A percentile compares a stretch with the other conserved stretches of the same genome.
Evolutionary conservation across 371 early-diverging fungal species (phyloP).

Genomic region (Paramicrosporidium saccamoebae): DNA sequence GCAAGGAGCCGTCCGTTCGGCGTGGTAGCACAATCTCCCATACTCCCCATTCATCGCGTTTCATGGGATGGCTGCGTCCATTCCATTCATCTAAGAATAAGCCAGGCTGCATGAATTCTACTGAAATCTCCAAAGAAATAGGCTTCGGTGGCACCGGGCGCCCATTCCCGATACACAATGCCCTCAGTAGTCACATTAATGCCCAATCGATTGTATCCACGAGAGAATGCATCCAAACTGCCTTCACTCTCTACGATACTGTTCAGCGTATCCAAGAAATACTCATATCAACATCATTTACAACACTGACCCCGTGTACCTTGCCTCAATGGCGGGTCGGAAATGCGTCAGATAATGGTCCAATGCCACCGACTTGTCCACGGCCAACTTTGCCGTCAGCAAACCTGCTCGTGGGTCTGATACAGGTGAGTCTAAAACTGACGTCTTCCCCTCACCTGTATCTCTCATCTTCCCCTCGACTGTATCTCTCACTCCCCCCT

Average conservation of each 20-base stretch:
- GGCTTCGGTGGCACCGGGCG: constrained; percentile 42
- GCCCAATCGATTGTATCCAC: constrained; percentile 40
- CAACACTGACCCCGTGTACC: no score
- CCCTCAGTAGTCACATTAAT: constrained; percentile 18
- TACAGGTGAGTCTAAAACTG: no score
- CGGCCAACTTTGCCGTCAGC: no score
- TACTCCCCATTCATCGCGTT: constrained; percentile 30
- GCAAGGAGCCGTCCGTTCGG: constrained; percentile 11
- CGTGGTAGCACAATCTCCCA: constrained; percentile 31
- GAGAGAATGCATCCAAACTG: constrained; percentile 39
- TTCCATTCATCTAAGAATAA: constrained; percentile 35
- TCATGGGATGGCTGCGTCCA: constrained; percentile 29
- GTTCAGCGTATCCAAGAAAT: constrained; percentile 18
- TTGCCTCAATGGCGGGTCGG: constrained; percentile 1
- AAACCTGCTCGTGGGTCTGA: no score
- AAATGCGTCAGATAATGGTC: constrained; percentile 1
- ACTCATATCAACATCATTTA: constrained; percentile 18
- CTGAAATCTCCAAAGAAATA: constrained; percentile 74
- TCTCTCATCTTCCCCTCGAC: no score
- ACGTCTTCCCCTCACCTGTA: no score
- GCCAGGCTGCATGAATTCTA: constrained; percentile 7
- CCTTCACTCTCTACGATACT: constrained; percentile 23
- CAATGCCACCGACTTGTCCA: constrained; percentile 1
- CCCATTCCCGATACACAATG: constrained; percentile 72
- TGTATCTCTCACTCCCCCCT: no score